Evolutionary conservation across 192 early-diverging fungal species (phyloP).

Genomic region (Rhizoclosmatium globosum): DNA sequence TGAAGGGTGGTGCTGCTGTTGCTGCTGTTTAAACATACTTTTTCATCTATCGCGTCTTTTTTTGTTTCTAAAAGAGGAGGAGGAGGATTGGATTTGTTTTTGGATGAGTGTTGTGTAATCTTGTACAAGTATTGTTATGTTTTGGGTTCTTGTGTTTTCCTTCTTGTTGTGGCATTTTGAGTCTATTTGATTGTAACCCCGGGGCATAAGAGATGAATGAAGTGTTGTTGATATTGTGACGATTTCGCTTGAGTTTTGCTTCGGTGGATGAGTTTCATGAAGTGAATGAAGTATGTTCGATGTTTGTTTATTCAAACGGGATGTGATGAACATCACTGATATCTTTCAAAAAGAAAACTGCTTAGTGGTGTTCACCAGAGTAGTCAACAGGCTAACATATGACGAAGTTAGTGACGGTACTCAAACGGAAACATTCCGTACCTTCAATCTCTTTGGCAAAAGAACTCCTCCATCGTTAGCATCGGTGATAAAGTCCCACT

Average conservation of each 20-base stretch:
- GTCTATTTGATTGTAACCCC: no score
- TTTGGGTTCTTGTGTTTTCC: slow-evolving; percentile 6
- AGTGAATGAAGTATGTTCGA: no score
- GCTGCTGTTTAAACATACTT: not conserved
- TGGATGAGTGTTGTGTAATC: not conserved
- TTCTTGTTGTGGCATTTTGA: no score
- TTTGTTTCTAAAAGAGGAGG: not conserved
- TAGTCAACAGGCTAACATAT: slow-evolving; percentile 11
- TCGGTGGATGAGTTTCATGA: no score
- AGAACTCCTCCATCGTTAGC: slow-evolving; percentile 51
- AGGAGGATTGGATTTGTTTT: not conserved
- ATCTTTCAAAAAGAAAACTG: no score
- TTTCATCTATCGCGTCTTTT: not conserved
- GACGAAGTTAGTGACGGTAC: not conserved
- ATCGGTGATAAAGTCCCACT: slow-evolving; percentile 49
- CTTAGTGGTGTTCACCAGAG: slow-evolving; percentile 28
- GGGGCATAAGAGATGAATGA: no score
- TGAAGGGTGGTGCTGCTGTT: not conserved
- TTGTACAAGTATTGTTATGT: not conserved
- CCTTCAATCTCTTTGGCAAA: slow-evolving; percentile 32
- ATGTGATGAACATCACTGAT: no score
- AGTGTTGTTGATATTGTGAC: no score
- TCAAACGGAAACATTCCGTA: not conserved
- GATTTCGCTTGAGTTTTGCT: no score
- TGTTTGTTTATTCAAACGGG: no score